Conservation (phyloP, 805 yeast genomes). For the Myxozyma nipponensis region DNA sequence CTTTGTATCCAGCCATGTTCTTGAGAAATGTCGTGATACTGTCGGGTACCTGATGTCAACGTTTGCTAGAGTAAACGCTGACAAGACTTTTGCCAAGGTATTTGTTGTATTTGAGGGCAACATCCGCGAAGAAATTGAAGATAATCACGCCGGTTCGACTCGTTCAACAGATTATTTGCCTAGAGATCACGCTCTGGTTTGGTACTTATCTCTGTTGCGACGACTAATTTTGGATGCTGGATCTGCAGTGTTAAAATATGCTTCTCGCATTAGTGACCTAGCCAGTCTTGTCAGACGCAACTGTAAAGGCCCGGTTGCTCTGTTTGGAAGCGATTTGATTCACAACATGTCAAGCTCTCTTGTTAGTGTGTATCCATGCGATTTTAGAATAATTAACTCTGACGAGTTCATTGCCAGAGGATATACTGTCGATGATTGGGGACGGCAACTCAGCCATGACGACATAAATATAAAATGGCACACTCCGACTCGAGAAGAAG, state of each 20-base stretch:
- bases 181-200: slow-evolving; percentile 71
- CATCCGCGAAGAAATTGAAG: slow-evolving; percentile 62
- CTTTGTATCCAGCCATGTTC: slow-evolving; percentile 57
- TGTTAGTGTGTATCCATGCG: slow-evolving; percentile 46
- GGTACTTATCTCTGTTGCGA: slow-evolving; percentile 66
- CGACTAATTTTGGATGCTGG: slow-evolving; percentile 70
- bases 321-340: slow-evolving; percentile 58
- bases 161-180: slow-evolving; percentile 59
- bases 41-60: slow-evolving; percentile 71
- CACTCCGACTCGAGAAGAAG: slow-evolving; percentile 54
- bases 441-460: slow-evolving; percentile 30
- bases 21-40: slow-evolving; percentile 56
- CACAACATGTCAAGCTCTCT: slow-evolving; percentile 64
- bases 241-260: slow-evolving; percentile 43
- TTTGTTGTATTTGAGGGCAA: slow-evolving; percentile 47
- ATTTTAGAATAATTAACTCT: slow-evolving; percentile 24
- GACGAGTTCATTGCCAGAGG: slow-evolving; percentile 8
- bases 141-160: slow-evolving; percentile 80
- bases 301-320: slow-evolving; percentile 63
- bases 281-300: slow-evolving; percentile 42
- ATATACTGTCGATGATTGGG: slow-evolving; percentile 44
- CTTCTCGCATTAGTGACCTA: slow-evolving; percentile 47
- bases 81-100: slow-evolving; percentile 44
- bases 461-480: slow-evolving; percentile 66
- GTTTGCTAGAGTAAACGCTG: slow-evolving; percentile 62